A percentile compares a stretch with the other conserved stretches of the same genome.
phyloP scores from a whole-genome alignment of 176 grass and related monocot genomes.

The Oryza nivara region DNA sequence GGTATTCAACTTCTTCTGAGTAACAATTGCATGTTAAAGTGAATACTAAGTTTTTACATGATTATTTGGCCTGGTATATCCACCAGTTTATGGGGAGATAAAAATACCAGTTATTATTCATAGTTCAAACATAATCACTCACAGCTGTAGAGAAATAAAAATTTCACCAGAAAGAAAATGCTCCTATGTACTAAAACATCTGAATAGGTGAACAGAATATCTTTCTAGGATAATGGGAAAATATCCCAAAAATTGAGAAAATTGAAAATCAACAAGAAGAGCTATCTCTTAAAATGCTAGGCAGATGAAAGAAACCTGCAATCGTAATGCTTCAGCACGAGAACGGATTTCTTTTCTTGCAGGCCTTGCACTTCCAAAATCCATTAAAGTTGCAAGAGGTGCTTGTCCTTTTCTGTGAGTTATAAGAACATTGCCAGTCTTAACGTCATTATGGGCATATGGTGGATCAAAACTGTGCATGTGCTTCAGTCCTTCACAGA shows the following conservation, averaged over 20 bases:
- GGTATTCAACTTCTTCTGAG: slow-evolving; percentile 23
- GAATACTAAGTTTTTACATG: background rate
- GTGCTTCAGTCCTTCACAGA: slow-evolving; percentile 91
- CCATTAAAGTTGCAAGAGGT: slow-evolving; percentile 88
- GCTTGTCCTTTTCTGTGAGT: slow-evolving; percentile 67
- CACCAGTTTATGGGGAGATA: slow-evolving; percentile 1
- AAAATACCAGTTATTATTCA: background rate
- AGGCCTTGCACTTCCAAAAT: slow-evolving; percentile 89
- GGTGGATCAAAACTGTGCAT: slow-evolving; percentile 93
- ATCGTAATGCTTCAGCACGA: slow-evolving; percentile 77
- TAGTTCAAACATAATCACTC: background rate
- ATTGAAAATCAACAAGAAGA: slow-evolving; percentile 30
- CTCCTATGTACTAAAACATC: slow-evolving; percentile 3
- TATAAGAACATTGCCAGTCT: slow-evolving; percentile 93
- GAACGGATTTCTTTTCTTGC: slow-evolving; percentile 84
- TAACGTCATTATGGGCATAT: slow-evolving; percentile 97
- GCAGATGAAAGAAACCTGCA: slow-evolving; percentile 63
- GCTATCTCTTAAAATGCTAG: slow-evolving; percentile 2
- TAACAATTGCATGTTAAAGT: background rate
- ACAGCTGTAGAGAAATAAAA: background rate
- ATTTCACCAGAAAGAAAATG: background rate
- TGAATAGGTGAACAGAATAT: background rate
- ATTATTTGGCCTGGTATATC: background rate
- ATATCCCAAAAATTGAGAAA: background rate
- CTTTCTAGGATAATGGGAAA: background rate